A percentile compares a stretch with the other conserved stretches of the same genome.
These are phyloP conservation scores for Crotalaria pallida DNA, from an alignment of 306 rosid species.

Conservation along the genomic window DNA sequence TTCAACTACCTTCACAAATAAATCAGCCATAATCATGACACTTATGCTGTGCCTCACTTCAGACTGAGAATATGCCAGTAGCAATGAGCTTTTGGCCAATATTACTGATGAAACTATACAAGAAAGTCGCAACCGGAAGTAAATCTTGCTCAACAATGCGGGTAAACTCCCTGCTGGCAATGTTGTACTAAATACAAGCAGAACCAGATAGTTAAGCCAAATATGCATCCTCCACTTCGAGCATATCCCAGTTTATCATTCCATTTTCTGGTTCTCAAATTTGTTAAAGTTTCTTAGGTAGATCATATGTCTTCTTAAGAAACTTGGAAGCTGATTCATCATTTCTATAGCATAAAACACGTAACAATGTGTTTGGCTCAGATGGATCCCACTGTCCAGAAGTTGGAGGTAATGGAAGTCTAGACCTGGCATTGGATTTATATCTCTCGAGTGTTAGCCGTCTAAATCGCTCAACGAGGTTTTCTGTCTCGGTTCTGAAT, in stretches of 20 bases:
- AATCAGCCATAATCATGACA: slow-evolving; percentile 28
- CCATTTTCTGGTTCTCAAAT: slow-evolving; percentile 7
- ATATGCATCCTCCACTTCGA: slow-evolving; percentile 5
- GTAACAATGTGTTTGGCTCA: slow-evolving; percentile 89
- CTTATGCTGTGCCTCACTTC: slow-evolving; percentile 19
- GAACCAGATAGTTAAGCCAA: slow-evolving; percentile 22
- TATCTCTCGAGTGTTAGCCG: slow-evolving; percentile 64
- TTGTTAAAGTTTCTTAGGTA: slow-evolving; percentile 81
- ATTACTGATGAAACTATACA: slow-evolving; percentile 17
- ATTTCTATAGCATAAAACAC: slow-evolving; percentile 79
- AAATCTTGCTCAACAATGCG: slow-evolving; percentile 21
- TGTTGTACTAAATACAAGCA: slow-evolving; percentile 39
- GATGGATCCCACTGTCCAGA: slow-evolving; percentile 91
- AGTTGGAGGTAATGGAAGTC: slow-evolving; percentile 90
- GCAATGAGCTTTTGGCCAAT: slow-evolving; percentile 22
- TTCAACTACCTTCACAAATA: slow-evolving; percentile 32
- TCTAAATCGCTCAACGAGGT: slow-evolving; percentile 71
- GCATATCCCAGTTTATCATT: slow-evolving; percentile 23
- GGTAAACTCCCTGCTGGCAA: slow-evolving; percentile 30
- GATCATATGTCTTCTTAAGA: slow-evolving; percentile 79
- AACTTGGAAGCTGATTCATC: slow-evolving; percentile 83
- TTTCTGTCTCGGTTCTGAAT: slow-evolving; percentile 73
- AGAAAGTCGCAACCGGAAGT: slow-evolving; percentile 6
- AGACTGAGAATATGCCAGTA: slow-evolving; percentile 12
- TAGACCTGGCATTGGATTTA: slow-evolving; percentile 81